Evolutionary conservation across 139 green algal species (phyloP), one percentile per base, ranked within the genome.

Genomic region (Diplosphaera chodatii): DNA sequence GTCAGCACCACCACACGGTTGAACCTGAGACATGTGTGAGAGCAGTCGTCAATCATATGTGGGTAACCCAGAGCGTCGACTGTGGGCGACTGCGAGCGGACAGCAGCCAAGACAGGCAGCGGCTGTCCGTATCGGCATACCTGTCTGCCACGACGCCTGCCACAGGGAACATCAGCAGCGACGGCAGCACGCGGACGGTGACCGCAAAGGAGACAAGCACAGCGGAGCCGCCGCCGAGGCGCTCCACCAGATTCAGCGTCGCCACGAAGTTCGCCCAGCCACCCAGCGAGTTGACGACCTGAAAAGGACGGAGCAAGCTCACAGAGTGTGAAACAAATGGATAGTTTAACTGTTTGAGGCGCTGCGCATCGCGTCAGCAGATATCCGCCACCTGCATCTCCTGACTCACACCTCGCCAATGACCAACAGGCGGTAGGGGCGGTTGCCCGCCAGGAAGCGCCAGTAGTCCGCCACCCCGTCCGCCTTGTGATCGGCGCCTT

Each of bases 111-210:
- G 29, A 2, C 23, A 13, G 30, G 18, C 27, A 34, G 40, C 10
- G 18, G 4, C 41, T 56, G n/a, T 16, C 16, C 40, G 13, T 4
- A 29, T 1, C 1, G 21, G 0, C 72, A 1, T 25, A 77, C 75
- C 79, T 80, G 73, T 87, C 82, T 30, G 82, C 82, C 23, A 86
- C 75, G 37, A 86, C 76, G 27, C 82, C 82, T 55, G 69, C 73
- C 2, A 78, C 29, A 21, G 80, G 79, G 8, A 77, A 81, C 30
- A 86, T 68, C n/a, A 85, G 20, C 10, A 87, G 70, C 3, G 55
- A 75, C 18, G 82, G 82, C 0, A 87, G 63, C 29, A 87, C 75
- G 1, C 73, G 70, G 33, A 87, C 40, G 27, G 84, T 66, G 0
- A 87, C 27, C 2, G 84, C 69, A 22, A 27, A 66, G 8, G 66